phyloP scores from a whole-genome alignment of 2,329 filamentous ascomycete species.

The Exophiala viscosa region DNA sequence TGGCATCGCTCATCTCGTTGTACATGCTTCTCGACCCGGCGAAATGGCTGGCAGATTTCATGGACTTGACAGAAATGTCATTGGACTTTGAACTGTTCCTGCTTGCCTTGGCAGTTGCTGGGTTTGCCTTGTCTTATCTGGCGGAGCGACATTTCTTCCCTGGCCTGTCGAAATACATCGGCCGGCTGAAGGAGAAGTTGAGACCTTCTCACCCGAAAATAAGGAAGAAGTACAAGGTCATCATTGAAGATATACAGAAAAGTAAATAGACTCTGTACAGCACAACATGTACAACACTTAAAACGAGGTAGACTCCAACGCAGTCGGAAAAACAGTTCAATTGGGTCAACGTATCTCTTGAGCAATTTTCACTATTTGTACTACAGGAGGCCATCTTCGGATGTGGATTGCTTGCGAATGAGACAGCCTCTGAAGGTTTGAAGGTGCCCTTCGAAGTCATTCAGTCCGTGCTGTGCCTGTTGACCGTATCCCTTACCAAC shows the following conservation, averaged over 20 bases:
- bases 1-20: slow-evolving; percentile 63
- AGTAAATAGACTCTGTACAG: slow-evolving; percentile 37
- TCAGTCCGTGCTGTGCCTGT: too few relatives aligned
- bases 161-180: slow-evolving; percentile 63
- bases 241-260: slow-evolving; percentile 59
- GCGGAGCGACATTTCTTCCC: slow-evolving; percentile 71
- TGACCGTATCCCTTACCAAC: too few relatives aligned
- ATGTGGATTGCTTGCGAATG: too few relatives aligned
- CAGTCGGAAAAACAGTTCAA: too few relatives aligned
- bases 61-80: slow-evolving; percentile 81
- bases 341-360: too few relatives aligned
- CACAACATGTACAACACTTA: not conserved
- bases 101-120: slow-evolving; percentile 64
- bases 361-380: too few relatives aligned
- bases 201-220: slow-evolving; percentile 62
- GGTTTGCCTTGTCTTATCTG: slow-evolving; percentile 65
- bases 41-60: slow-evolving; percentile 64
- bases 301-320: slow-evolving; percentile 7
- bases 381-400: too few relatives aligned
- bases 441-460: too few relatives aligned
- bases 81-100: slow-evolving; percentile 69
- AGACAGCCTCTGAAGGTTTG: too few relatives aligned
- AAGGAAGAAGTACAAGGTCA: slow-evolving; percentile 82
- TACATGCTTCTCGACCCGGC: slow-evolving; percentile 81
- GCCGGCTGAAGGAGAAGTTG: slow-evolving; percentile 56